These are phyloP conservation scores for Pyrenula massariospora DNA, from an alignment of 495 filamentous ascomycete species.

Conservation along the genomic window DNA sequence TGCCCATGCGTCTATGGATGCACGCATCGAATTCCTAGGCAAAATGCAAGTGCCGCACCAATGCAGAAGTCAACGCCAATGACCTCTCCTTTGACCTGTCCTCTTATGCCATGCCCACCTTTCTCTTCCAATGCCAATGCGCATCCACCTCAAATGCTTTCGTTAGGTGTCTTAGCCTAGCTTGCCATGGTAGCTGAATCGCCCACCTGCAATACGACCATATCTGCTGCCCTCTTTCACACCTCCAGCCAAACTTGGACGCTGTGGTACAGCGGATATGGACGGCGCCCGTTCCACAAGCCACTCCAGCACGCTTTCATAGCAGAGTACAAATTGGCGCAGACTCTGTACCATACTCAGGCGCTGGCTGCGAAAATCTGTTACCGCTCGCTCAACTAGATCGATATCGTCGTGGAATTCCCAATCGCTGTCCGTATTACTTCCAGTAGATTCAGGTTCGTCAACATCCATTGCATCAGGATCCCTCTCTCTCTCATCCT, in stretches of 20 bases:
- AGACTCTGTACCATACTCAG: constrained; percentile 96
- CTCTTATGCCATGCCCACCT: neutral
- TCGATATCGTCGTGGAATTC: constrained; percentile 50
- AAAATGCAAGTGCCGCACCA: neutral
- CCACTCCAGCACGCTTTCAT: constrained; percentile 93
- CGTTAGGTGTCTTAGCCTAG: neutral
- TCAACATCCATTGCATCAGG: constrained; percentile 32
- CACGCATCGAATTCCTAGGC: neutral
- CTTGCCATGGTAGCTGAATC: neutral
- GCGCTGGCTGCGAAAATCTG: constrained; percentile 78
- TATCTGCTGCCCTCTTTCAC: too few relatives aligned
- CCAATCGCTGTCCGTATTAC: constrained; percentile 35
- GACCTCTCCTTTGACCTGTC: neutral
- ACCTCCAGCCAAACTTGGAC: neutral
- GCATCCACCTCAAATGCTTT: too few relatives aligned
- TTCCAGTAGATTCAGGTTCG: constrained; percentile 8
- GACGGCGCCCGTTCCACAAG: constrained; percentile 29
- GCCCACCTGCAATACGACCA: neutral
- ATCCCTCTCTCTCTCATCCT: constrained; percentile 14
- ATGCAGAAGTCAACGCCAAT: neutral
- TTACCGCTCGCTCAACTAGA: constrained; percentile 72
- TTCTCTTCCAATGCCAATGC: neutral
- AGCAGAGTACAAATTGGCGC: constrained; percentile 90
- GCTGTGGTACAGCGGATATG: neutral
- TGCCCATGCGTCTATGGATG: neutral